These are phyloP conservation scores for Podaxis sp. DNA, from an alignment of 768 basidiomycete species.

Conservation along the genomic window DNA sequence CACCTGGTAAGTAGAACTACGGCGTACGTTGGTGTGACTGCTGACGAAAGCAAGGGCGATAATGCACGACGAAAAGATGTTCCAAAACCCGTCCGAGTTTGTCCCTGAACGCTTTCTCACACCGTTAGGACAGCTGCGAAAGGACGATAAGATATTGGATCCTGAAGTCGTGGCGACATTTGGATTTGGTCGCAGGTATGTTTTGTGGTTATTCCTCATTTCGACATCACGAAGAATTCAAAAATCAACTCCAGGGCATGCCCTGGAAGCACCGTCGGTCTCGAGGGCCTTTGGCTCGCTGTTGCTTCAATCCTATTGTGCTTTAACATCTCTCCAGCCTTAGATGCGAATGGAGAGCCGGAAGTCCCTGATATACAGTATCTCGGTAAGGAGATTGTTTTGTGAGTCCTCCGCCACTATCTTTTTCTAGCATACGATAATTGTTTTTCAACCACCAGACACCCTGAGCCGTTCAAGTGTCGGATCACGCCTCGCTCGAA, in stretches of 20 bases:
- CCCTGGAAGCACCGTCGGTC: not conserved
- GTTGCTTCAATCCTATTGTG: not conserved
- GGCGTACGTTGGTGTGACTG: not conserved
- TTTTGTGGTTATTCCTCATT: too few species aligned
- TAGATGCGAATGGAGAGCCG: not conserved
- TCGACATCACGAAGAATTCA: too few species aligned
- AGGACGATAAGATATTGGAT: not conserved
- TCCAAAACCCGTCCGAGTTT: slow-evolving; percentile 19
- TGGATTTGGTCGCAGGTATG: slow-evolving; percentile 15
- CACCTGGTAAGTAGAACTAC: slow-evolving; percentile 19
- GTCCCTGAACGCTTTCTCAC: slow-evolving; percentile 19
- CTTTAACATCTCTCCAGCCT: not conserved
- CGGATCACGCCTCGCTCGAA: not conserved
- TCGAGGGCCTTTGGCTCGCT: not conserved
- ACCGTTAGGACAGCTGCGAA: slow-evolving; percentile 1
- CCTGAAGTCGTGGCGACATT: slow-evolving; percentile 11
- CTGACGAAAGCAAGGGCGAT: slow-evolving; percentile 18
- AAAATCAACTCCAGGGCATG: not conserved
- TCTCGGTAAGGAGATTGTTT: not conserved
- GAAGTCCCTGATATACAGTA: not conserved
- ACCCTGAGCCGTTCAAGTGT: not conserved
- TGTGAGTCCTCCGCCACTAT: not conserved
- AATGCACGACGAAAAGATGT: slow-evolving; percentile 19
- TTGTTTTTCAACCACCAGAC: too few species aligned
- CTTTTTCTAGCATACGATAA: too few species aligned